A percentile compares a stretch with the other conserved stretches of the same genome.
Conservation (phyloP, 805 yeast genomes). For the Sugiyamaella lignohabitans region DNA sequence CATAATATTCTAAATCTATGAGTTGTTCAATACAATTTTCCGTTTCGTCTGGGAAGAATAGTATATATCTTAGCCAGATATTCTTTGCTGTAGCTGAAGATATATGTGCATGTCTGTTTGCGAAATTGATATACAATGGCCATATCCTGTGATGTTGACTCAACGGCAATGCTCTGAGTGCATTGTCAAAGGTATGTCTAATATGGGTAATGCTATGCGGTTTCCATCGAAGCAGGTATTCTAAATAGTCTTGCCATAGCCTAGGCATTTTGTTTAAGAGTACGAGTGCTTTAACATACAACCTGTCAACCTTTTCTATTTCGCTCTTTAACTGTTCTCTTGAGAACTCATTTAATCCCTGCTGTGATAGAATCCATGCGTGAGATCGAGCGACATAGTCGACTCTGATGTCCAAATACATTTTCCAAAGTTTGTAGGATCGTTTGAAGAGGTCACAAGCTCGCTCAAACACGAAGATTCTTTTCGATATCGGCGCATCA, state of each 20-base stretch:
- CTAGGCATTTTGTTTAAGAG: slow-evolving; percentile 40
- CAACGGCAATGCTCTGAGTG: slow-evolving; percentile 44
- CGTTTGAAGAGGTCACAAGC: slow-evolving; percentile 41
- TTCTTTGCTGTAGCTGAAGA: no score
- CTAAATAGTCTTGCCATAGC: slow-evolving; percentile 48
- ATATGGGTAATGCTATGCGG: slow-evolving; percentile 31
- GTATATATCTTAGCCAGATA: slow-evolving; percentile 33
- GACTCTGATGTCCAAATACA: slow-evolving; percentile 41
- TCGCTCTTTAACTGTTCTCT: slow-evolving; percentile 5
- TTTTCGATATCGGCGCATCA: slow-evolving; percentile 24
- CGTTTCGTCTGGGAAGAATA: slow-evolving; percentile 22
- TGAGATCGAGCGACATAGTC: slow-evolving; percentile 25
- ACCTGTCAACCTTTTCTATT: slow-evolving; percentile 29
- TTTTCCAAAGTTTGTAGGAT: slow-evolving; percentile 51
- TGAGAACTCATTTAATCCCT: background rate
- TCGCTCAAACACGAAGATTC: slow-evolving; percentile 43
- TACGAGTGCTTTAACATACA: slow-evolving; percentile 45
- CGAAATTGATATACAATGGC: slow-evolving; percentile 46
- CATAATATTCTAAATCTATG: slow-evolving; percentile 20
- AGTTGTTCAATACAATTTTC: slow-evolving; percentile 27
- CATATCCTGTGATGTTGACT: slow-evolving; percentile 53
- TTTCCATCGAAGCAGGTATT: slow-evolving; percentile 31
- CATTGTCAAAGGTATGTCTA: slow-evolving; percentile 42
- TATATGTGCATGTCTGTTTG: no score
- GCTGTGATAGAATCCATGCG: slow-evolving; percentile 14